These are phyloP conservation scores for Aspergillus persii DNA, from an alignment of 2,329 filamentous ascomycete genomes.

Conservation along the genomic window DNA sequence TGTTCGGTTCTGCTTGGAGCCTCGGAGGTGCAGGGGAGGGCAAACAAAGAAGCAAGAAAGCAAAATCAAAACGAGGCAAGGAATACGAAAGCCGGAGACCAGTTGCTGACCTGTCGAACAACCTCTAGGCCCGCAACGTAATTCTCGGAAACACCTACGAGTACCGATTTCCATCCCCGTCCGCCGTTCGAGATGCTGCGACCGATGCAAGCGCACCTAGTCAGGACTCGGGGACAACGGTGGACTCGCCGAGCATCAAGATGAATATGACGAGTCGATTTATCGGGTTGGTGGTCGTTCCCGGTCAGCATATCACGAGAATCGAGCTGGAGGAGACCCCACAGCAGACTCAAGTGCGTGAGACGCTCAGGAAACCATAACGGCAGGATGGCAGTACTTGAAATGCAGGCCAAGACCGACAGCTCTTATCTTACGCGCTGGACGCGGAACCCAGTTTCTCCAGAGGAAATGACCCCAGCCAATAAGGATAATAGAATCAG, in stretches of 20 bases:
- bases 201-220: constrained; percentile 28
- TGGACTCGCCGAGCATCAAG: constrained; percentile 43
- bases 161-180: constrained; percentile 71
- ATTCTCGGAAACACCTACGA: constrained; percentile 85
- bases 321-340: constrained; percentile 76
- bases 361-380: constrained; percentile 17
- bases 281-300: constrained; percentile 85
- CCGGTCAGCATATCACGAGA: constrained; percentile 78
- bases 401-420: background rate
- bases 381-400: constrained; percentile 1
- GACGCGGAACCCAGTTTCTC: background rate
- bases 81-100: constrained; percentile 1
- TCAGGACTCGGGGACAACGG: constrained; percentile 17
- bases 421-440: background rate
- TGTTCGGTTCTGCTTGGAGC: constrained; percentile 8
- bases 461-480: background rate
- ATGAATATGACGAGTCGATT: constrained; percentile 80
- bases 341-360: constrained; percentile 21
- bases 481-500: background rate
- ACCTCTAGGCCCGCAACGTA: constrained; percentile 73
- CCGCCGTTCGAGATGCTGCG: constrained; percentile 44
- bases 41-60: background rate
- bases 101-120: constrained; percentile 15
- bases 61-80: background rate
- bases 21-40: background rate